Evolutionary conservation across 768 basidiomycete species (phyloP), one percentile per base, ranked within the genome.

Genomic region (Lentinula sp.): DNA sequence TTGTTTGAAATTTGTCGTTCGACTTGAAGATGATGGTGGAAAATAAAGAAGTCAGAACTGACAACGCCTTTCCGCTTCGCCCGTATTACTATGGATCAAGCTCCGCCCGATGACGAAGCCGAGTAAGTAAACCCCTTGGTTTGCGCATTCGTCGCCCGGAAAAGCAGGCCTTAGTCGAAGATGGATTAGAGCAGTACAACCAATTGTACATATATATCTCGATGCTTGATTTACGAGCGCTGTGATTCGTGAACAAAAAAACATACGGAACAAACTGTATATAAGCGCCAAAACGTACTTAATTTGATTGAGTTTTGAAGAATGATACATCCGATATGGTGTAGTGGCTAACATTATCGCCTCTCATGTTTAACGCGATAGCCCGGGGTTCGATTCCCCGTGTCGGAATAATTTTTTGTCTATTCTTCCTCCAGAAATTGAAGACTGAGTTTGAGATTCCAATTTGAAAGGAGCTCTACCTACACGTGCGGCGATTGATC

Each of bases 41-140:
- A 13, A 46, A 46, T 9, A 33, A 41, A 57, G 56, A 57, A 16
- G 41, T 33, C 0, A 33, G 50, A 50, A 33, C 32, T 33, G 50
- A 15, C 28, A 52, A 32, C 33, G 50, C 50, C 50, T 33, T 36
- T 48, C 46, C 46, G 46, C 46, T 23, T 48, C 20, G n/a, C 20
- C 46, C 46, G 37, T 39, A 28, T 28, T 28, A 28, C 28, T 28
- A 28, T n/a, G 16, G 9, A 39, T 54, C 50, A 54, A 36, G 53
- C 18, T 54, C 53, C 55, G 55, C 41, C 55, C 55, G 55, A 48
- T 56, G 20, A 35, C 37, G 54, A 41, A 20, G 23, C 55, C 55
- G 41, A 28, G 5, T 20, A 48, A 48, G n/a, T 48, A 20, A 43
- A n/a, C 9, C 23, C 20, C 18, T 48, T 20, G 9, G 8, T 48